Evolutionary conservation across 495 filamentous ascomycete genomes (phyloP), one percentile per base, ranked within the genome.

Genomic region (Amniculicola lignicola): DNA sequence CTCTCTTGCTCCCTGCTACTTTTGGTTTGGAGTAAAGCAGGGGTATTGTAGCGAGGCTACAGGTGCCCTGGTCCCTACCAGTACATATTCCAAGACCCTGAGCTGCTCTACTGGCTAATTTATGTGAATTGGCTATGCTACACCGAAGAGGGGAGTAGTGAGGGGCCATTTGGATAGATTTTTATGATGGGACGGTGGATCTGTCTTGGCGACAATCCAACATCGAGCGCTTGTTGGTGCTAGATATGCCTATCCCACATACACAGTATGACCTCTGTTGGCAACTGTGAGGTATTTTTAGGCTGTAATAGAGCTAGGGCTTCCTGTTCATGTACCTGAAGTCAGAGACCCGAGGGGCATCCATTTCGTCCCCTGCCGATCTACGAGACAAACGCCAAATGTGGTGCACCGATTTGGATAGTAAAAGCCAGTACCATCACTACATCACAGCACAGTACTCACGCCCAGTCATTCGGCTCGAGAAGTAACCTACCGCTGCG

Each of bases 371-470:
- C n/a, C n/a, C n/a, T n/a, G n/a, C n/a, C n/a, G n/a, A n/a, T n/a
- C n/a, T n/a, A n/a, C n/a, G n/a, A n/a, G n/a, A n/a, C n/a, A n/a
- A n/a, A n/a, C n/a, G n/a, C n/a, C n/a, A n/a, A n/a, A n/a, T n/a
- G n/a, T n/a, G 29, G 29, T 33, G 29, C 29, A 33, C n/a, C 9
- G 29, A 43, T 6, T 21, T 21, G n/a, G n/a, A n/a, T n/a, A n/a
- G 6, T 14, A 16, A 43, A 43, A 43, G 19, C 24, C 40, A 43
- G 14, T 43, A 43, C 40, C 40, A 43, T 21, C 5, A 21, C 24
- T 43, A 43, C 40, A 43, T 19, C 24, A 43, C 40, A 43, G 22
- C 24, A 43, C 40, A 43, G 22, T 43, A 43, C 40, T 43, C 22
- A 7, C 18, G 14, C 40, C 16, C 40, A 21, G 40, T 21, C 40